A percentile compares a stretch with the other conserved stretches of the same genome.
phyloP scores from a whole-genome alignment of 257 asterid species.

The Avicennia marina region DNA sequence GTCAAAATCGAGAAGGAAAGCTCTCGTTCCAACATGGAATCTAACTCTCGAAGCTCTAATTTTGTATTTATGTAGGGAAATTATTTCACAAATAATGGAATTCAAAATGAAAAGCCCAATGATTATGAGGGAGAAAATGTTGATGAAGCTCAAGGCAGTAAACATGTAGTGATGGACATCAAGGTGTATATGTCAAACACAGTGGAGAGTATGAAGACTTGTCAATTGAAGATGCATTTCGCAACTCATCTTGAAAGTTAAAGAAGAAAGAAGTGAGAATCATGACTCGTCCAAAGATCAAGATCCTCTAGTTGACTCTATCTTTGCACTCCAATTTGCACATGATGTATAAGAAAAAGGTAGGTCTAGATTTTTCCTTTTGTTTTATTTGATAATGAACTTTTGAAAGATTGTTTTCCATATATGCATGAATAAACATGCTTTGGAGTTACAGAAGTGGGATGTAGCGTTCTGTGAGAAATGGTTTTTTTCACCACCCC shows the following conservation, averaged over 20 bases:
- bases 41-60: slow-evolving; percentile 79
- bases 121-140: slow-evolving; percentile 49
- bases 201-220: slow-evolving; percentile 39
- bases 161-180: slow-evolving; percentile 33
- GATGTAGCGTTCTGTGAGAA: not conserved
- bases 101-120: slow-evolving; percentile 33
- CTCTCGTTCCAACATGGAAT: slow-evolving; percentile 93
- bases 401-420: not conserved
- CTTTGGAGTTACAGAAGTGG: not conserved
- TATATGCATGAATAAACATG: not conserved
- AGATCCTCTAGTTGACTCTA: slow-evolving; percentile 49
- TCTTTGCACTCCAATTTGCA: slow-evolving; percentile 45
- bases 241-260: slow-evolving; percentile 45
- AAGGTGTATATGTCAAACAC: slow-evolving; percentile 33
- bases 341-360: slow-evolving; percentile 68
- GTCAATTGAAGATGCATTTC: slow-evolving; percentile 38
- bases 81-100: slow-evolving; percentile 44
- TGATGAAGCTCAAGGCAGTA: slow-evolving; percentile 46
- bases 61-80: slow-evolving; percentile 71
- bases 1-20: slow-evolving; percentile 83
- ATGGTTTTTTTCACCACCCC: not conserved
- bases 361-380: slow-evolving; percentile 18
- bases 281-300: slow-evolving; percentile 34
- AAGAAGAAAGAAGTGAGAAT: slow-evolving; percentile 46
- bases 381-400: not conserved